Percentiles rank a stretch among this genome's conserved stretches.
Conservation (phyloP, 805 yeast genomes). For the Saturnispora galanensis region DNA sequence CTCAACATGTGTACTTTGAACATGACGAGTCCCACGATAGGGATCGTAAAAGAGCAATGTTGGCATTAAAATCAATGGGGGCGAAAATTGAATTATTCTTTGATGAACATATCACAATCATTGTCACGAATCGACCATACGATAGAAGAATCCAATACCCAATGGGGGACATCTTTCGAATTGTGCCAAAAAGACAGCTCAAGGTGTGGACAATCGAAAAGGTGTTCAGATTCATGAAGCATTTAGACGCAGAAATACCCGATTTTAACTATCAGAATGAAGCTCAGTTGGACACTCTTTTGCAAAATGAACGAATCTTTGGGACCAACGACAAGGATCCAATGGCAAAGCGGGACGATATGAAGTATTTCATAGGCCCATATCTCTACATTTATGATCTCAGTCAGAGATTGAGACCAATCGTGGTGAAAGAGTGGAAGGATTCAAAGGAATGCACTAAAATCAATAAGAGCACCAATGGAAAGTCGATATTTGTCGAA, state of each 20-base stretch:
- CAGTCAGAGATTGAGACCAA: constrained; percentile 67
- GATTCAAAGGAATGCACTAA: constrained; percentile 43
- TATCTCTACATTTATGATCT: constrained; percentile 76
- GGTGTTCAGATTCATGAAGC: constrained; percentile 65
- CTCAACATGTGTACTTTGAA: constrained; percentile 50
- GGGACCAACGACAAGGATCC: constrained; percentile 91
- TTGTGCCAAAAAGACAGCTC: constrained; percentile 50
- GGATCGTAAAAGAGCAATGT: constrained; percentile 28
- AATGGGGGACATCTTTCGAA: constrained; percentile 53
- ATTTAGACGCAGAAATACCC: constrained; percentile 39
- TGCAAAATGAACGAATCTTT: constrained; percentile 74
- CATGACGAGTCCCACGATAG: constrained; percentile 28
- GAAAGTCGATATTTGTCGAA: constrained; percentile 74
- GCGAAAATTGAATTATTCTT: constrained; percentile 52
- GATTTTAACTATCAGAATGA: constrained; percentile 13
- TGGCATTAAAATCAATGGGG: constrained; percentile 35
- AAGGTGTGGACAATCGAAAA: constrained; percentile 88
- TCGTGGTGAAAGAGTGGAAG: constrained; percentile 74
- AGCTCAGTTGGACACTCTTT: constrained; percentile 43
- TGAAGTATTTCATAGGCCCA: constrained; percentile 66
- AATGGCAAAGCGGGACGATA: constrained; percentile 72
- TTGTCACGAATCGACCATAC: constrained; percentile 56
- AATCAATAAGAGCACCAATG: constrained; percentile 52
- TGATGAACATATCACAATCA: constrained; percentile 60
- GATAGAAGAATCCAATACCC: constrained; percentile 33